phyloP scores from a whole-genome alignment of 306 rosid species.

The Spatholobus suberectus region DNA sequence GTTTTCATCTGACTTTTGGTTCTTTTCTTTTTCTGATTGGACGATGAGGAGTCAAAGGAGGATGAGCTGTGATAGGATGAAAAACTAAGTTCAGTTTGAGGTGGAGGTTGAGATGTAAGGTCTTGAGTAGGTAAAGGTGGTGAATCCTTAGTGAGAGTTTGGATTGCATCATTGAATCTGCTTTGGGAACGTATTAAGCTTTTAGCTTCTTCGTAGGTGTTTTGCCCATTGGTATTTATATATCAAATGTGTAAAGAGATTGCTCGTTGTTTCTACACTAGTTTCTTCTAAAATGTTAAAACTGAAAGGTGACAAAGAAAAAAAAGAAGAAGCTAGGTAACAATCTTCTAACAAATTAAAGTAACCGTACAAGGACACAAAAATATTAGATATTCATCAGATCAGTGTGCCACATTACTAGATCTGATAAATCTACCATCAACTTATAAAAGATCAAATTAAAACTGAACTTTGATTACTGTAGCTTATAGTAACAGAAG shows the following conservation, averaged over 20 bases:
- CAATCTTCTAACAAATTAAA: background rate
- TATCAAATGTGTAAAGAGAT: background rate
- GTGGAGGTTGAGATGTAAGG: no score
- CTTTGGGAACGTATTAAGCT: background rate
- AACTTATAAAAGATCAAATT: constrained; percentile 13
- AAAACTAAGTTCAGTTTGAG: no score
- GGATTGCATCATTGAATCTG: background rate
- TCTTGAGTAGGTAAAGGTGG: no score
- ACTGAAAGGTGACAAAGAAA: background rate
- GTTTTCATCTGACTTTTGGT: no score
- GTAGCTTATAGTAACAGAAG: background rate
- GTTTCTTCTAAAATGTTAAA: background rate
- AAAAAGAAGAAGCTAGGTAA: background rate
- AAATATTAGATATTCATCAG: constrained; percentile 30
- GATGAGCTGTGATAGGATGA: no score
- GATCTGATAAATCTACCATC: constrained; percentile 42
- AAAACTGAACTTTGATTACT: background rate
- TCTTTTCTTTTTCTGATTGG: no score
- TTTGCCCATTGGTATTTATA: background rate
- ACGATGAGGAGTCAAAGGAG: no score
- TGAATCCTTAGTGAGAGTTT: no score
- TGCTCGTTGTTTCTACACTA: background rate
- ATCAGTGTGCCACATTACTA: constrained; percentile 38
- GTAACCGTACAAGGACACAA: constrained; percentile 29
- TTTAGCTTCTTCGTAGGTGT: background rate